A percentile compares a stretch with the other conserved stretches of the same genome.
Evolutionary conservation across 2,329 filamentous ascomycete species (phyloP).

Genomic region (Scedosporium apiospermum): DNA sequence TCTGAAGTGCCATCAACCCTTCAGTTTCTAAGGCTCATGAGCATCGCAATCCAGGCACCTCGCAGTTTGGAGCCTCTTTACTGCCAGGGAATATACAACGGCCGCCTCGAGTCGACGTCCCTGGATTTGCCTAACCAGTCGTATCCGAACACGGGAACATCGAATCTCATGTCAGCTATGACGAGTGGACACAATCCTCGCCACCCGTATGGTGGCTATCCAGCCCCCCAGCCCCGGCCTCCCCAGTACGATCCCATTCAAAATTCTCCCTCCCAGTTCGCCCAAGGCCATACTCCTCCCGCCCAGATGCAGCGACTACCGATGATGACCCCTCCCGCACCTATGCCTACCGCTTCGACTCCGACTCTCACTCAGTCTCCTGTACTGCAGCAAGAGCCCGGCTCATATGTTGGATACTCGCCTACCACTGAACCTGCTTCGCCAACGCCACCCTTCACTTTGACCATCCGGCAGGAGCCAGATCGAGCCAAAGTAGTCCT

Average conservation of each 20-base stretch:
- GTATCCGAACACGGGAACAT: neutral
- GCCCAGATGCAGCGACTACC: conserved; percentile 4
- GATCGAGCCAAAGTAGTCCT: conserved; percentile 57
- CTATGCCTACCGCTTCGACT: neutral
- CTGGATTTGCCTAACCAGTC: neutral
- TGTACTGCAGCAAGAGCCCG: conserved; percentile 1
- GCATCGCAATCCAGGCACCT: conserved; percentile 7
- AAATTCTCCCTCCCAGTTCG: conserved; percentile 1
- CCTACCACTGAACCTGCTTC: conserved; percentile 3
- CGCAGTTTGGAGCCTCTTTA: conserved; percentile 8
- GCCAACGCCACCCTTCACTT: conserved; percentile 11
- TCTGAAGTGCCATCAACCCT: conserved; percentile 5
- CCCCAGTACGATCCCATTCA: conserved; percentile 6
- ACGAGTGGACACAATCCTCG: conserved; percentile 3
- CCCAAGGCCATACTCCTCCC: conserved; percentile 3
- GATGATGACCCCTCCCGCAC: conserved; percentile 6
- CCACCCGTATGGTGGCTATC: conserved; percentile 5
- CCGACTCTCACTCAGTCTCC: conserved; percentile 4
- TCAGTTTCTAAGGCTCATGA: conserved; percentile 1
- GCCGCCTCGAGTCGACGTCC: conserved; percentile 3
- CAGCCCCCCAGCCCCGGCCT: conserved; percentile 1
- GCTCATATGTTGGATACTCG: conserved; percentile 3
- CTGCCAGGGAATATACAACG: conserved; percentile 6
- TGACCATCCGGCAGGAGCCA: conserved; percentile 58
- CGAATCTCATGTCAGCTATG: conserved; percentile 7